Percentiles rank a stretch among this genome's conserved stretches.
Conservation (phyloP, 2,329 filamentous ascomycete genomes). For the Endoconidiophora polonica region DNA sequence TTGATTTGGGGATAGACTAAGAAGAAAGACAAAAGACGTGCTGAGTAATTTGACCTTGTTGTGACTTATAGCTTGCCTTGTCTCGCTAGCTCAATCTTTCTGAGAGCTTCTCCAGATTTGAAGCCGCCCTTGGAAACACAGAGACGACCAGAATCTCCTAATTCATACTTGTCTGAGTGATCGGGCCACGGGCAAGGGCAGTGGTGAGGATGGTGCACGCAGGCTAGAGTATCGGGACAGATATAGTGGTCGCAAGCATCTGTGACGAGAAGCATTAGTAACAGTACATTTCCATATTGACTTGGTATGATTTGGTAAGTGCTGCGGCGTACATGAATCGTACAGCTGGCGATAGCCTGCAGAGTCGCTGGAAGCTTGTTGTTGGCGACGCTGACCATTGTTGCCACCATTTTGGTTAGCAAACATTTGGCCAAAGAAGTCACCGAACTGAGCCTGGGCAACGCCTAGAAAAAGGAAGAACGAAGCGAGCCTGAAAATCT, state of each 20-base stretch:
- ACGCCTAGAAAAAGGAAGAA: constrained; percentile 6
- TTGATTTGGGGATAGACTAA: neutral
- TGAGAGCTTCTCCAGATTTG: constrained; percentile 50
- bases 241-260: constrained; percentile 88
- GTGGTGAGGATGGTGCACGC: constrained; percentile 92
- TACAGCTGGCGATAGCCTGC: constrained; percentile 60
- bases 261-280: constrained; percentile 18
- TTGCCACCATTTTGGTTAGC: constrained; percentile 28
- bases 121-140: constrained; percentile 64
- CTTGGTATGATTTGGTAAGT: neutral
- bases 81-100: constrained; percentile 64
- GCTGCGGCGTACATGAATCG: constrained; percentile 38
- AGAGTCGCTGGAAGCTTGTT: constrained; percentile 75
- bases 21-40: neutral
- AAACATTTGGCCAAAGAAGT: constrained; percentile 99
- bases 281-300: neutral
- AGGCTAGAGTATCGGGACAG: constrained; percentile 84
- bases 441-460: constrained; percentile 57
- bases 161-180: constrained; percentile 62
- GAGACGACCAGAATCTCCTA: constrained; percentile 53
- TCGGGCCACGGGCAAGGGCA: constrained; percentile 76
- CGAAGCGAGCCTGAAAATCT: constrained; percentile 4
- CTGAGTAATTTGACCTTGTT: neutral
- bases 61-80: constrained; percentile 50
- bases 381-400: constrained; percentile 39